phyloP scores from a whole-genome alignment of 2,329 filamentous ascomycete species.

The Eutypella sp. region DNA sequence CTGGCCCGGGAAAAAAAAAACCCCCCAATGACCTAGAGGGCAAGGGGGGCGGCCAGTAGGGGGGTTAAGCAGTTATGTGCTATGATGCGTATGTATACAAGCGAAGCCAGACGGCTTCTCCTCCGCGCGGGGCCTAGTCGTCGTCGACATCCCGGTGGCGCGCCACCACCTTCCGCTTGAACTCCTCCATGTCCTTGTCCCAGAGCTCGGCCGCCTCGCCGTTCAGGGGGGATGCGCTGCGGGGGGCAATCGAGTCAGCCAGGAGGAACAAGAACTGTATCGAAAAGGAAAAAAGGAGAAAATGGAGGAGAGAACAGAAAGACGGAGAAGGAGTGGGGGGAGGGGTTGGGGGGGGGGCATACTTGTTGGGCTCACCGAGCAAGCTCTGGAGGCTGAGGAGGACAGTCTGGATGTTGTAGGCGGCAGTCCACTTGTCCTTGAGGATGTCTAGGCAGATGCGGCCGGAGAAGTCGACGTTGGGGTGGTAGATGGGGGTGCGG shows the following conservation, averaged over 20 bases:
- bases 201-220: slow-evolving; percentile 94
- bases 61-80: too few species aligned
- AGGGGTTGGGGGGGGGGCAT: slow-evolving; percentile 34
- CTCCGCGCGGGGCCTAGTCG: slow-evolving; percentile 39
- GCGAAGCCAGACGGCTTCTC: slow-evolving; percentile 5
- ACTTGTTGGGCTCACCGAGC: slow-evolving; percentile 98
- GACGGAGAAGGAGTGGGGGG: not conserved
- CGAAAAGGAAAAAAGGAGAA: slow-evolving; percentile 5
- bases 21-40: too few species aligned
- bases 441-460: slow-evolving; percentile 96
- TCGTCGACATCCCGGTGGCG: slow-evolving; percentile 62
- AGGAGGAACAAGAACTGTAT: slow-evolving; percentile 10
- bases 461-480: slow-evolving; percentile 95
- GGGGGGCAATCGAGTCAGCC: slow-evolving; percentile 11
- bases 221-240: slow-evolving; percentile 86
- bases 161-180: slow-evolving; percentile 68
- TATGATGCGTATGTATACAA: too few species aligned
- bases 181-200: slow-evolving; percentile 83
- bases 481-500: slow-evolving; percentile 98
- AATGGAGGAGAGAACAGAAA: not conserved
- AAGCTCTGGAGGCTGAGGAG: slow-evolving; percentile 91
- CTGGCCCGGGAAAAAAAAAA: too few species aligned
- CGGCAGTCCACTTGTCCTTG: slow-evolving; percentile 98
- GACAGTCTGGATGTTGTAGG: slow-evolving; percentile 93
- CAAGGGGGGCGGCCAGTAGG: too few species aligned